These are phyloP conservation scores for Berberis thunbergii DNA, from an alignment of 164 flowering plant genomes.

Conservation along the genomic window DNA sequence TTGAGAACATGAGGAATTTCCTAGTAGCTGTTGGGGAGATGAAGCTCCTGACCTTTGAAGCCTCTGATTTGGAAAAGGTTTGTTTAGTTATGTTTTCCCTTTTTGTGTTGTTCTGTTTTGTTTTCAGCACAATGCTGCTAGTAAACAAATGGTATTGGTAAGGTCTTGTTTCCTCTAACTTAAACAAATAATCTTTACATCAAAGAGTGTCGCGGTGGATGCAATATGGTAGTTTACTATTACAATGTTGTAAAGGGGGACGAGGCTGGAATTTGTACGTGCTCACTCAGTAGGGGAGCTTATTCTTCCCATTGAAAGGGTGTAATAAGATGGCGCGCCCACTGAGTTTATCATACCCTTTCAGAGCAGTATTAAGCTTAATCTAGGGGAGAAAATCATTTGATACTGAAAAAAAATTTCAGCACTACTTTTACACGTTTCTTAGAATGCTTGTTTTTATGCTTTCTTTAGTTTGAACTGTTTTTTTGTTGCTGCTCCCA, in stretches of 20 bases:
- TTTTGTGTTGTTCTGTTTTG: not conserved
- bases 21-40: conserved; percentile 65
- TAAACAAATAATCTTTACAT: not conserved
- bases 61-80: conserved; percentile 87
- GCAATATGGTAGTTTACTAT: too few relatives aligned
- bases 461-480: not conserved
- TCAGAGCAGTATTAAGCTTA: too few relatives aligned
- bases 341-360: too few relatives aligned
- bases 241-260: not conserved
- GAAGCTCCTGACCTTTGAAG: conserved; percentile 79
- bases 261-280: not conserved
- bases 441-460: not conserved
- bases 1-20: conserved; percentile 88
- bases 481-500: not conserved
- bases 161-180: not conserved
- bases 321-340: too few relatives aligned
- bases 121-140: too few relatives aligned
- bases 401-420: too few relatives aligned
- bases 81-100: not conserved
- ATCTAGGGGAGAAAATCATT: too few relatives aligned
- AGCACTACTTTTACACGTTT: not conserved
- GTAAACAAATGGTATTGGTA: not conserved
- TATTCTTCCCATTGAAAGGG: not conserved
- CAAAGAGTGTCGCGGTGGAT: too few relatives aligned
- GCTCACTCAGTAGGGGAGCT: not conserved